Evolutionary conservation across 768 basidiomycete species (phyloP).

Genomic region (Boletus rufocinnamomeus): DNA sequence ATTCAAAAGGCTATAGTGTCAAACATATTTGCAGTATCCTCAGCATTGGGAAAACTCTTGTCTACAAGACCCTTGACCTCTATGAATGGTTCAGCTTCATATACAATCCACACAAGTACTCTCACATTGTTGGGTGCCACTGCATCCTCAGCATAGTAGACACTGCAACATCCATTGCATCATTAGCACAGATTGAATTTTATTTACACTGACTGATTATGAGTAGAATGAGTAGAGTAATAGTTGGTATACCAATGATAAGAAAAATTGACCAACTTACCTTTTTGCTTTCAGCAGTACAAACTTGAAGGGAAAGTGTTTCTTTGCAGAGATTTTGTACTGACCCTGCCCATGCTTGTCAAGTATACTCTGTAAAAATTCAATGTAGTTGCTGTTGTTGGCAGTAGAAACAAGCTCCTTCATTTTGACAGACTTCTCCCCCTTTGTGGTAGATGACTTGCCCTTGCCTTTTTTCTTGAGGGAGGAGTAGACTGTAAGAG

Average conservation of each 20-base stretch:
- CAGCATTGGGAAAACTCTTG: no score
- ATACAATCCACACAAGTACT: no score
- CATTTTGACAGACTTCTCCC: slow-evolving; percentile 4
- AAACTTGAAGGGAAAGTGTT: slow-evolving; percentile 14
- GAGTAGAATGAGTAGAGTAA: no score
- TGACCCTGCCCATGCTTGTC: slow-evolving; percentile 14
- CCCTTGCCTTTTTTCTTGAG: background rate
- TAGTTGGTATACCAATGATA: no score
- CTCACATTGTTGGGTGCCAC: no score
- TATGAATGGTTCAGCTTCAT: no score
- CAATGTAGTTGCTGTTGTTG: background rate
- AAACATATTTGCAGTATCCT: no score
- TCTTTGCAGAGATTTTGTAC: slow-evolving; percentile 26
- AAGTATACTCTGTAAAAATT: slow-evolving; percentile 10
- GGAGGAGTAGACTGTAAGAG: background rate
- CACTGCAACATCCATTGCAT: slow-evolving; percentile 17
- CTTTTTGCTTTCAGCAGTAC: slow-evolving; percentile 6
- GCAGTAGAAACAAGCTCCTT: slow-evolving; percentile 5
- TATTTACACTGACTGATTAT: background rate
- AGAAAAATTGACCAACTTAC: background rate
- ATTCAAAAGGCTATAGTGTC: no score
- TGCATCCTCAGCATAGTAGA: no score
- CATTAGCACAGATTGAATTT: rapidly evolving
- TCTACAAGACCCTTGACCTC: no score
- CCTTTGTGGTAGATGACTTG: background rate